These are phyloP conservation scores for Mortierella sp. DNA, from an alignment of 371 early-diverging fungal genomes.

Conservation along the genomic window DNA sequence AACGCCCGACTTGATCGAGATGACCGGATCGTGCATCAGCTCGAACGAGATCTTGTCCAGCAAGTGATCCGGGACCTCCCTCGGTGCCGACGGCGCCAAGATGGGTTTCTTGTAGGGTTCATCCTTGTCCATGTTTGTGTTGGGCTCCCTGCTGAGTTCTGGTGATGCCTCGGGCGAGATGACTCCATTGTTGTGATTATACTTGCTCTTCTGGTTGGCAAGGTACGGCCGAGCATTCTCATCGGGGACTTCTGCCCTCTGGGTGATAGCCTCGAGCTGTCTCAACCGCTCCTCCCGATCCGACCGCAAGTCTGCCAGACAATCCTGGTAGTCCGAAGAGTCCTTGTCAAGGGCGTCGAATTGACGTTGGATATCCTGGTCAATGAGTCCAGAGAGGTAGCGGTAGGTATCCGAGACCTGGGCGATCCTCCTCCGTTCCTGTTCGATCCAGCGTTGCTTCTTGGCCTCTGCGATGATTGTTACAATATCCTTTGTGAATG, in stretches of 20 bases:
- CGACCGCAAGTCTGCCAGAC: slow-evolving; percentile 14
- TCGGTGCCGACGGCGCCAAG: slow-evolving; percentile 4
- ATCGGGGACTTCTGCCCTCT: slow-evolving; percentile 27
- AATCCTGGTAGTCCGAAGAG: slow-evolving; percentile 27
- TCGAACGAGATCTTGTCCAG: slow-evolving; percentile 57
- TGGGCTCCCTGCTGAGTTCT: not conserved
- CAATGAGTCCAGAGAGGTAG: slow-evolving; percentile 72
- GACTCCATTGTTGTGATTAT: not conserved
- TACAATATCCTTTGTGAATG: slow-evolving; percentile 48
- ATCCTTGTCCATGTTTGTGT: not conserved
- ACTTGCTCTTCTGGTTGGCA: not conserved
- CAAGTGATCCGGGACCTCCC: slow-evolving; percentile 48
- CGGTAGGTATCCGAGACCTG: slow-evolving; percentile 71
- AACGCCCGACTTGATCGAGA: slow-evolving; percentile 66
- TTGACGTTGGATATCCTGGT: slow-evolving; percentile 60
- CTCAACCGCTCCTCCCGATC: slow-evolving; percentile 27
- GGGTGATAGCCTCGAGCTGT: slow-evolving; percentile 36
- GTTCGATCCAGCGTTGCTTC: slow-evolving; percentile 73
- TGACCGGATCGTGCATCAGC: slow-evolving; percentile 67
- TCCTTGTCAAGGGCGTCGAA: slow-evolving; percentile 29
- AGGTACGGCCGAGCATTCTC: slow-evolving; percentile 32
- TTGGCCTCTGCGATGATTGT: slow-evolving; percentile 43
- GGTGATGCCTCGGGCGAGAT: slow-evolving; percentile 30
- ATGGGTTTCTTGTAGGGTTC: not conserved
- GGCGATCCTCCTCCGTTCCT: slow-evolving; percentile 69